These are phyloP conservation scores for Cnidoscolus chayamansa DNA, from an alignment of 441 rosid genomes.

Conservation along the genomic window DNA sequence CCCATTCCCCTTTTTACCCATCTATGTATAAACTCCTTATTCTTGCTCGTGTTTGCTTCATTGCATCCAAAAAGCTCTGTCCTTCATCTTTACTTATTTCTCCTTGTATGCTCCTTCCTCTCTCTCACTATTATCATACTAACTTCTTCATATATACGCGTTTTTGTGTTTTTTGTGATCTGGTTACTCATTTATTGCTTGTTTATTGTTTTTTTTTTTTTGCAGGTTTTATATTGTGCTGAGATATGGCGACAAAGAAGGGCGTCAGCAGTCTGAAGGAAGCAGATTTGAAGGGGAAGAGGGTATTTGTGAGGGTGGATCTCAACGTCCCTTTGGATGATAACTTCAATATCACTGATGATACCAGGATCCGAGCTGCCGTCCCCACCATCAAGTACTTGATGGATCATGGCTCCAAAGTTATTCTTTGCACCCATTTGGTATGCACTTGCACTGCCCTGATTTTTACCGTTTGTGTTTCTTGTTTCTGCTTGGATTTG, in stretches of 20 bases:
- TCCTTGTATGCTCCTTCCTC: too few species aligned
- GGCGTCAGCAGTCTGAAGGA: slow-evolving; percentile 67
- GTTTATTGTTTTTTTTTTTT: not conserved
- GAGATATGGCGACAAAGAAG: slow-evolving; percentile 73
- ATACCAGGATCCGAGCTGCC: slow-evolving; percentile 85
- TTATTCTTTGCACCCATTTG: slow-evolving; percentile 60
- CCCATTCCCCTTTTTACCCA: not conserved
- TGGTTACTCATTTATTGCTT: not conserved
- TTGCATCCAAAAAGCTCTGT: not conserved
- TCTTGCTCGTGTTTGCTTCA: not conserved
- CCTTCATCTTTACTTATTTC: not conserved
- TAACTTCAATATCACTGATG: slow-evolving; percentile 79
- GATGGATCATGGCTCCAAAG: slow-evolving; percentile 61
- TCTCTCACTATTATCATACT: not conserved
- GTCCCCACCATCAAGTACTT: slow-evolving; percentile 89
- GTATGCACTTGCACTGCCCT: slow-evolving; percentile 5
- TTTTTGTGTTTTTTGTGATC: slow-evolving; percentile 3
- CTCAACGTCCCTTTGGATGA: slow-evolving; percentile 94
- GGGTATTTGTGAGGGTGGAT: slow-evolving; percentile 90
- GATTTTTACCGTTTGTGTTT: not conserved
- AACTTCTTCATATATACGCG: too few species aligned
- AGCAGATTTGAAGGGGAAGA: slow-evolving; percentile 88
- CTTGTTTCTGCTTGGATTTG: too few species aligned
- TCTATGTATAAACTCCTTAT: not conserved
- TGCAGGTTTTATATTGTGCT: slow-evolving; percentile 11